Evolutionary conservation across 116 monocot genomes (phyloP), one percentile per base, ranked within the genome.

Genomic region (Iris pallida): DNA sequence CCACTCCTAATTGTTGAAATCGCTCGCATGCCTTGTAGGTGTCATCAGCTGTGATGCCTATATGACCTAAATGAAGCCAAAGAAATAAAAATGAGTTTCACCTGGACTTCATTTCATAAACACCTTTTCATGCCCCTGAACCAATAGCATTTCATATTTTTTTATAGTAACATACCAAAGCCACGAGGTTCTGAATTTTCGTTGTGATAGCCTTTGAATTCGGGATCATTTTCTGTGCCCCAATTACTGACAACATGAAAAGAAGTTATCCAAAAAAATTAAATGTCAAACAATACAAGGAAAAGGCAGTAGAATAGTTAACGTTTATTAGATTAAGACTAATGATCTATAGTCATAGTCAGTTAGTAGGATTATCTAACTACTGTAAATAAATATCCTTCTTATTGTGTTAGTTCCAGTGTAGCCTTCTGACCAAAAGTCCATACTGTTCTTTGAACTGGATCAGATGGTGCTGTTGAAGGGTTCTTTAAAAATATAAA

Each of bases 111-210:
- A 30, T 30, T 30, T 30, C 30, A 30, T 30, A 30, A 30, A 30
- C 3, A 30, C 30, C 30, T 30, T 30, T 30, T 30, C 30, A 30
- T 30, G 0, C 30, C 30, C 30, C 30, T 30, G 30, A 30, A 30
- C 30, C 30, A 30, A 30, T 30, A 30, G 30, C 30, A 30, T 30
- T 30, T 49, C 49, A 30, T 30, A 30, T 30, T 46, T 63, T 6
- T 11, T 14, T 45, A 7, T 70, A 77, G 17, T 20, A 46, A 68
- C 81, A n/a, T 68, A 96, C 96, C 96, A 89, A 92, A 96, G 47
- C 96, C 96, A 81, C 96, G 96, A 63, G 96, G 96, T 58, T 96
- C 96, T 53, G 92, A 89, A 79, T 96, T 96, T 20, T 92, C 96
- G 81, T 87, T 96, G 52, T 96, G 96, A 60, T 96, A 92, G 64